phyloP scores from a whole-genome alignment of 2,329 filamentous ascomycete genomes.

The Byssoonygena ceratinophila region DNA sequence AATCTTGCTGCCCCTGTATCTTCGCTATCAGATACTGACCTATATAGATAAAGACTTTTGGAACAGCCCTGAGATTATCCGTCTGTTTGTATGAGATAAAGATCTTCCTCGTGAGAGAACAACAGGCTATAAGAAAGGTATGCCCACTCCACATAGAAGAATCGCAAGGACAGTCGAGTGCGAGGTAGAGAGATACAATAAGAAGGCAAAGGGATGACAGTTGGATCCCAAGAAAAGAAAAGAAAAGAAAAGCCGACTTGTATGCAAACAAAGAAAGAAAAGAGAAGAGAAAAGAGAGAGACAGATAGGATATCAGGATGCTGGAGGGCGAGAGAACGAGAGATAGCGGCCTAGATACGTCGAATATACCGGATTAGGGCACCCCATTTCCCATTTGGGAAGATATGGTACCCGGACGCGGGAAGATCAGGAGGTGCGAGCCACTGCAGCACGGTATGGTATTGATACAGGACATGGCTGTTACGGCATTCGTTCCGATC shows the following conservation, averaged over 20 bases:
- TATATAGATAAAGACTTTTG: background rate
- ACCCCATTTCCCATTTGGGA: background rate
- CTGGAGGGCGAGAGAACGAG: slow-evolving; percentile 1
- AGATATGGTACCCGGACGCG: background rate
- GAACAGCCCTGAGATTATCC: background rate
- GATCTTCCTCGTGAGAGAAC: too few species aligned
- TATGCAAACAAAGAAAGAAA: background rate
- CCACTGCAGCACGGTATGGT: background rate
- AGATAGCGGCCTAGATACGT: background rate
- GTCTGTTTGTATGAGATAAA: too few species aligned
- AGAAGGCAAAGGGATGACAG: background rate
- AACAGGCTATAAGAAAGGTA: background rate
- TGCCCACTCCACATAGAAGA: background rate
- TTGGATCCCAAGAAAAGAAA: background rate
- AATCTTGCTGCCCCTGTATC: background rate
- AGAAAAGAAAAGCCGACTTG: background rate
- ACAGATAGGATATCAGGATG: background rate
- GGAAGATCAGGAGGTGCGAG: slow-evolving; percentile 8
- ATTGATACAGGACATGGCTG: background rate
- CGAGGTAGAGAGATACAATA: background rate
- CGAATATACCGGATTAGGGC: background rate
- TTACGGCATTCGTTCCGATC: background rate
- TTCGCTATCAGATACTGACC: background rate
- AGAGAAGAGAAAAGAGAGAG: background rate
- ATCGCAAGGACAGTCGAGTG: background rate